phyloP scores from a whole-genome alignment of 768 basidiomycete species.

The Lentinula guzmanii region DNA sequence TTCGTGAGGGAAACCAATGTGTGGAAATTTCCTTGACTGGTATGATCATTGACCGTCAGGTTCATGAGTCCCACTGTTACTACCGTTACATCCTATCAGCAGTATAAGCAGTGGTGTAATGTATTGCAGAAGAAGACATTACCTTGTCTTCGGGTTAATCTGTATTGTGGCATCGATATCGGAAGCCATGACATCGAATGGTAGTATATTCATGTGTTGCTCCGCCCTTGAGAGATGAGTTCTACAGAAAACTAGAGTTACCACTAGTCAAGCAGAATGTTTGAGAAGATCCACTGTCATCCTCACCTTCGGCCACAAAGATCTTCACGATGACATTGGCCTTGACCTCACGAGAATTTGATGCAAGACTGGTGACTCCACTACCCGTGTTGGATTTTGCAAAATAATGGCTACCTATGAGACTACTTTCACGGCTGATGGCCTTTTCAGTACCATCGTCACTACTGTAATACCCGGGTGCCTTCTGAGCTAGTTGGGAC shows the following conservation, averaged over 20 bases:
- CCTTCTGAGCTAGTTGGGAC: conserved; percentile 60
- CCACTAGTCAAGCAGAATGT: not conserved
- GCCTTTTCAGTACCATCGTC: conserved; percentile 21
- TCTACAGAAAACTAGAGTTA: conserved; percentile 24
- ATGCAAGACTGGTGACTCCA: conserved; percentile 33
- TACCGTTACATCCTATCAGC: conserved; percentile 60
- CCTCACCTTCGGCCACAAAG: conserved; percentile 34
- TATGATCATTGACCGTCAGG: conserved; percentile 46
- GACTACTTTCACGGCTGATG: conserved; percentile 49
- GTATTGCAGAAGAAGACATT: conserved; percentile 10
- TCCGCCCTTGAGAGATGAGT: conserved; percentile 45
- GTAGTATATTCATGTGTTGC: conserved; percentile 20
- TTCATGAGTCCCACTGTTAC: conserved; percentile 62
- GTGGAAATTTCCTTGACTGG: conserved; percentile 23
- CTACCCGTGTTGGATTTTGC: conserved; percentile 42
- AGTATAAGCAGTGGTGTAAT: conserved; percentile 5
- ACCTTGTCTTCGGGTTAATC: conserved; percentile 68
- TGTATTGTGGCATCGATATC: conserved; percentile 63
- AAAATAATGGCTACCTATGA: conserved; percentile 81
- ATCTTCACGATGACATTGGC: not conserved
- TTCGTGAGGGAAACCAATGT: conserved; percentile 51
- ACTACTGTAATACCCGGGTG: conserved; percentile 18
- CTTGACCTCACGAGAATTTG: conserved; percentile 15
- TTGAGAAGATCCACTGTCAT: not conserved
- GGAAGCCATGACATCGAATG: conserved; percentile 54